phyloP scores from a whole-genome alignment of 495 filamentous ascomycete genomes.

The Xylaria cubensis region DNA sequence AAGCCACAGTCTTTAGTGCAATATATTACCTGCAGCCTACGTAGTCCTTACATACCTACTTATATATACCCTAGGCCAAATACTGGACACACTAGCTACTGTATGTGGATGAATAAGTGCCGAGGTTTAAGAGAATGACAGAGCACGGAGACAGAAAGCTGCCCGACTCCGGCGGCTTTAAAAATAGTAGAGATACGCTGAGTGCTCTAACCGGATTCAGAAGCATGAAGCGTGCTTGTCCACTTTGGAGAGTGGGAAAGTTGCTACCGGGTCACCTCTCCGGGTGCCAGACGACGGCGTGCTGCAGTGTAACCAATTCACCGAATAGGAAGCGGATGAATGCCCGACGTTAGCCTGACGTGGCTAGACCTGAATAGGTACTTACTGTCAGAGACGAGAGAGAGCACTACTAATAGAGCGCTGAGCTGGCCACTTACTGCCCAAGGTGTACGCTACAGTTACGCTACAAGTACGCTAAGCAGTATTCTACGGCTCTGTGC shows the following conservation, averaged over 20 bases:
- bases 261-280: background rate
- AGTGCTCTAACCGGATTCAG: background rate
- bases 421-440: background rate
- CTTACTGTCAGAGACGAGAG: no score
- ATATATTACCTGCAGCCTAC: background rate
- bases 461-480: background rate
- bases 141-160: no score
- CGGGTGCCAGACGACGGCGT: background rate
- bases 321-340: background rate
- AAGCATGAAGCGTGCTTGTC: constrained; percentile 5
- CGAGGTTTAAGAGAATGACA: background rate
- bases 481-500: background rate
- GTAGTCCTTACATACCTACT: no score
- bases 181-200: background rate
- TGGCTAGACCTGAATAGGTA: background rate
- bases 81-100: no score
- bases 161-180: background rate
- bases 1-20: background rate
- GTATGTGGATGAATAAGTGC: background rate
- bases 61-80: no score
- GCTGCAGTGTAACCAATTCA: background rate
- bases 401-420: background rate
- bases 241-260: background rate
- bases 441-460: background rate
- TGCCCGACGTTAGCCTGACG: background rate